These are phyloP conservation scores for Cryptococcus sp. DNA, from an alignment of 1,284 basidiomycete genomes.

Conservation along the genomic window DNA sequence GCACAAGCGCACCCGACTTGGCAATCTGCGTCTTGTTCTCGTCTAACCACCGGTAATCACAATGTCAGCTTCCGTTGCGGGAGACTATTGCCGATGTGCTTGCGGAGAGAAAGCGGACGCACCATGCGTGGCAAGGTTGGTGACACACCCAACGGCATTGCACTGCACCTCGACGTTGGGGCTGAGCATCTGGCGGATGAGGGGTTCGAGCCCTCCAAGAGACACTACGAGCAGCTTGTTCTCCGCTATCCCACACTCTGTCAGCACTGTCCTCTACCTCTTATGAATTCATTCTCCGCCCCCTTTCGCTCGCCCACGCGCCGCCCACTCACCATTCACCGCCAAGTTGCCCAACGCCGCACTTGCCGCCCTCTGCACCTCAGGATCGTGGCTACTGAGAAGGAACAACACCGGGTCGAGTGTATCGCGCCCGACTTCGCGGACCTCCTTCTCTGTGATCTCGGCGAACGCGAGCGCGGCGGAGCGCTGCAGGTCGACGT, in stretches of 20 bases:
- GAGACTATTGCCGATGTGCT: background rate
- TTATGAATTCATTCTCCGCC: background rate
- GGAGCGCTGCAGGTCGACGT: conserved; percentile 97
- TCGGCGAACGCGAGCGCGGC: conserved; percentile 98
- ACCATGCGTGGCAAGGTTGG: conserved; percentile 98
- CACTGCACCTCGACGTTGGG: conserved; percentile 99
- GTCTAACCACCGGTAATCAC: conserved; percentile 53
- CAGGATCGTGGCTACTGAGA: conserved; percentile 94
- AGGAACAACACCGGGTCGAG: conserved; percentile 98
- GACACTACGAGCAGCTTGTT: conserved; percentile 99
- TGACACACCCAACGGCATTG: conserved; percentile 99
- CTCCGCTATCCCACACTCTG: conserved; percentile 64
- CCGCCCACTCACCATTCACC: conserved; percentile 77
- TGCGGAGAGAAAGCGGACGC: conserved; percentile 35
- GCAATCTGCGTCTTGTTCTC: conserved; percentile 99
- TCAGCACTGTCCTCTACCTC: background rate
- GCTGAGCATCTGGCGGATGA: conserved; percentile 98
- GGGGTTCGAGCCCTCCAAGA: conserved; percentile 92
- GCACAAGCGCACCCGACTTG: conserved; percentile 95
- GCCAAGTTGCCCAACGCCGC: conserved; percentile 98
- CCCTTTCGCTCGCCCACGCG: background rate
- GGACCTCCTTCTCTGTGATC: conserved; percentile 99
- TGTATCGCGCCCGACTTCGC: conserved; percentile 93
- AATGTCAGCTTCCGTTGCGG: too few species aligned
- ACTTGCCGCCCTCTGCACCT: conserved; percentile 96